phyloP scores from a whole-genome alignment of 1,284 basidiomycete genomes.

The Ceratobasidium sp. region DNA sequence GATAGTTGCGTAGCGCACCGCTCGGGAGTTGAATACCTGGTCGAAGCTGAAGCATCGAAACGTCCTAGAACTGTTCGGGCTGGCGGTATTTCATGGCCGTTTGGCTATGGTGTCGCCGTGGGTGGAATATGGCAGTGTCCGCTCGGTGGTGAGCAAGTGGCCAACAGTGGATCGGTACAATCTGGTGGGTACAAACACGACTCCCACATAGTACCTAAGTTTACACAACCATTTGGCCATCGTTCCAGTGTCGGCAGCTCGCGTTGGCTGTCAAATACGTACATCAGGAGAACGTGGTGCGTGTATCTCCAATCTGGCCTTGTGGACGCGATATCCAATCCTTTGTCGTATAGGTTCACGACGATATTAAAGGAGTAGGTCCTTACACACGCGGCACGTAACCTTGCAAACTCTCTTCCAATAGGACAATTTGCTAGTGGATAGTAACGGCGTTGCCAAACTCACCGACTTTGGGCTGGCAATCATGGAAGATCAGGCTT shows the following conservation, averaged over 20 bases:
- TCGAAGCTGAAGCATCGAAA: not conserved
- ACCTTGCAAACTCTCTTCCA: not conserved
- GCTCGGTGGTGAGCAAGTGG: not conserved
- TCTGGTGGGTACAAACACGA: not conserved
- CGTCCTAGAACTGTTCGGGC: not conserved
- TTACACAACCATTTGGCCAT: not conserved
- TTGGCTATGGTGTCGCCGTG: slow-evolving; percentile 22
- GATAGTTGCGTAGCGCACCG: not conserved
- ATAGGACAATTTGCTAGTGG: not conserved
- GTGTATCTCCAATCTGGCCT: no score
- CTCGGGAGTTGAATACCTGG: slow-evolving; percentile 10
- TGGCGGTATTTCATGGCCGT: not conserved
- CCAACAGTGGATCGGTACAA: not conserved
- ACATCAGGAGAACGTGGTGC: not conserved
- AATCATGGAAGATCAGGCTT: not conserved
- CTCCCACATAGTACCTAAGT: no score
- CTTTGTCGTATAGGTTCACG: not conserved
- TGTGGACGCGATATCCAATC: no score
- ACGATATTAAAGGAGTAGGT: slow-evolving; percentile 4
- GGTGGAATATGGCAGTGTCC: slow-evolving; percentile 2
- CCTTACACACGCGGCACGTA: not conserved
- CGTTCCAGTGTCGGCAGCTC: slow-evolving; percentile 1
- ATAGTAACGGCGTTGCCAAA: not conserved
- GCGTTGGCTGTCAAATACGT: not conserved
- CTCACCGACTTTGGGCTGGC: not conserved